Evolutionary conservation across 2,329 filamentous ascomycete genomes (phyloP).

Genomic region (Fusarium dimerum): DNA sequence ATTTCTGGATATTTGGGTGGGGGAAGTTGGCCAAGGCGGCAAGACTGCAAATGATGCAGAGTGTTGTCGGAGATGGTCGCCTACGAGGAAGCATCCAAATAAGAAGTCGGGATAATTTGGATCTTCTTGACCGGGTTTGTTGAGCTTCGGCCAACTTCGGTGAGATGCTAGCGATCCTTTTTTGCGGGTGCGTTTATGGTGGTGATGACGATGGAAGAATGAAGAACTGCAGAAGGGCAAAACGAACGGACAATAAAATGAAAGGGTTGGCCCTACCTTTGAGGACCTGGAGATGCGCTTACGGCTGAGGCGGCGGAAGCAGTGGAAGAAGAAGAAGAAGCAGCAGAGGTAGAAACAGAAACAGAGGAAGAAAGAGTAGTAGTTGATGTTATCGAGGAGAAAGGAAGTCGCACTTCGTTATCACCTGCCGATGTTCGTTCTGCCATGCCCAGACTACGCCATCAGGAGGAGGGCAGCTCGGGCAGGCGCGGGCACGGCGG

Average conservation of each 20-base stretch:
- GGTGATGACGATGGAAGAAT: slow-evolving; percentile 14
- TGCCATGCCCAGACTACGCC: slow-evolving; percentile 66
- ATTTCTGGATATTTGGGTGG: slow-evolving; percentile 13
- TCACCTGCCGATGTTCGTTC: slow-evolving; percentile 60
- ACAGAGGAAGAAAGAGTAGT: slow-evolving; percentile 19
- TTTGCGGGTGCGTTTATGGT: not conserved
- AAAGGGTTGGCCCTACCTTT: slow-evolving; percentile 30
- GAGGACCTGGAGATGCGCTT: slow-evolving; percentile 22
- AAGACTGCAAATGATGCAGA: not conserved
- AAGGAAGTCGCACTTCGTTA: slow-evolving; percentile 57
- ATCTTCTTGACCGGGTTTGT: not conserved
- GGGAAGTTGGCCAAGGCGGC: not conserved
- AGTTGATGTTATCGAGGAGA: slow-evolving; percentile 38
- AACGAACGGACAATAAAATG: slow-evolving; percentile 1
- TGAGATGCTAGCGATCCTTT: slow-evolving; percentile 1
- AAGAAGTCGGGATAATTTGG: not conserved
- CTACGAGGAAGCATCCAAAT: not conserved
- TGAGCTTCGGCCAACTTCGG: not conserved
- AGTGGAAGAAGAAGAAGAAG: slow-evolving; percentile 10
- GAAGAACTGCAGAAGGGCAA: not conserved
- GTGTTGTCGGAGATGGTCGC: not conserved
- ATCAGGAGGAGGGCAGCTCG: slow-evolving; percentile 53
- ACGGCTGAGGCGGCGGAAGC: slow-evolving; percentile 10
- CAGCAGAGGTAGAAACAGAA: slow-evolving; percentile 5
- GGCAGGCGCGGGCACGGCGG: slow-evolving; percentile 35